Conservation (phyloP, 2,329 filamentous ascomycete genomes). For the Magnaporthales sp. region DNA sequence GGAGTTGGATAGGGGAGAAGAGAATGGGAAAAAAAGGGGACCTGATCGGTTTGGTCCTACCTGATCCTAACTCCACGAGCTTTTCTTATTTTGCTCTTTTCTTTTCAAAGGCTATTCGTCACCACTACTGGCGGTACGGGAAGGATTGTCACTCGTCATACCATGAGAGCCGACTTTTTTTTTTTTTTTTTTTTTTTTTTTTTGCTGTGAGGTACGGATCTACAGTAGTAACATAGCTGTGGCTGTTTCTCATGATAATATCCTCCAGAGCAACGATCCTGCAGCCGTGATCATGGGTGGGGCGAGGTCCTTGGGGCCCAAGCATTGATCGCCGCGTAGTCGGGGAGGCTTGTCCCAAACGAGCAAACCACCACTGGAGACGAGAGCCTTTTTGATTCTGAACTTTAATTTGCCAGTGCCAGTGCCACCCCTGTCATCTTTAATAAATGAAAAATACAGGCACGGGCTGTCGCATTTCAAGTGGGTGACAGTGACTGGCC, state of each 20-base stretch:
- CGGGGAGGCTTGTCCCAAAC: conserved; percentile 1
- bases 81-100: conserved; percentile 2
- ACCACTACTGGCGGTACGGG: neutral
- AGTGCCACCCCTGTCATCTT: neutral
- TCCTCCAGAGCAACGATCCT: neutral
- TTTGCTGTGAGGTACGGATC: no score
- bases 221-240: neutral
- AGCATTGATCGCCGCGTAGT: conserved; percentile 2
- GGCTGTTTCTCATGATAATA: neutral
- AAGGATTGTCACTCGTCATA: neutral
- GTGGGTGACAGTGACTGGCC: neutral
- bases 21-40: neutral
- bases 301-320: neutral
- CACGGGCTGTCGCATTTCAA: neutral
- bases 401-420: conserved; percentile 3
- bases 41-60: no score
- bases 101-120: neutral
- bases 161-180: no score
- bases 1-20: neutral
- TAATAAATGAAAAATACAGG: neutral
- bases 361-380: neutral
- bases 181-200: no score
- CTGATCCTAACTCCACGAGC: neutral
- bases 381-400: neutral
- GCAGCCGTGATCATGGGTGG: neutral